phyloP scores from a whole-genome alignment of 2,329 filamentous ascomycete species.

The Monilinia aucupariae region DNA sequence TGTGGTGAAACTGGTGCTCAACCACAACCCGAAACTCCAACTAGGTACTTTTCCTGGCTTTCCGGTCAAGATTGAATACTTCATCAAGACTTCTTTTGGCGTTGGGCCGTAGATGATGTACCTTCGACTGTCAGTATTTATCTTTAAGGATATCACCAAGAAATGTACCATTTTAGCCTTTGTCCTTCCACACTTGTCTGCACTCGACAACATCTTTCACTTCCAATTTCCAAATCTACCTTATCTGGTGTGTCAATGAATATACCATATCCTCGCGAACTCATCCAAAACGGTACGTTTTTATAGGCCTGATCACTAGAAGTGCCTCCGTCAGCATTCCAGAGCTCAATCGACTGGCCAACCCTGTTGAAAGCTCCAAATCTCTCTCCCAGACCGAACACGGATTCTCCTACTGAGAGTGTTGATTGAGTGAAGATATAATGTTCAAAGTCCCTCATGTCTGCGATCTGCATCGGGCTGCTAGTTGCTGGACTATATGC shows the following conservation, averaged over 20 bases:
- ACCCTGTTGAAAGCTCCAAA: conserved; percentile 75
- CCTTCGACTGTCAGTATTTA: conserved; percentile 20
- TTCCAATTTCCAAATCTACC: conserved; percentile 68
- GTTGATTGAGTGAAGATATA: conserved; percentile 54
- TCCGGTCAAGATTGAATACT: conserved; percentile 64
- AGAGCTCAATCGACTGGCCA: conserved; percentile 62
- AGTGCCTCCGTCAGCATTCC: conserved; percentile 60
- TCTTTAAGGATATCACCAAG: background rate
- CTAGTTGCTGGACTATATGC: conserved; percentile 51
- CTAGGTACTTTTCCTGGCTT: conserved; percentile 58
- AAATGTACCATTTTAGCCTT: conserved; percentile 54
- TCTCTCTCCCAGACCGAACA: conserved; percentile 70
- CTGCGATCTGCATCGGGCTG: conserved; percentile 48
- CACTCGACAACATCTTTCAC: conserved; percentile 64
- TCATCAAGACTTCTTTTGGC: conserved; percentile 64
- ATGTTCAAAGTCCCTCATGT: conserved; percentile 49
- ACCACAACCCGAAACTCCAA: conserved; percentile 73
- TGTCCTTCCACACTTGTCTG: conserved; percentile 66
- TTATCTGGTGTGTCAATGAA: conserved; percentile 67
- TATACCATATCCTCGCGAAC: conserved; percentile 68
- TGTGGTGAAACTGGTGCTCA: conserved; percentile 65
- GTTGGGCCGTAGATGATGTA: conserved; percentile 67
- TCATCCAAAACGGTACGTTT: conserved; percentile 65
- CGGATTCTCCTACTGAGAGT: conserved; percentile 55
- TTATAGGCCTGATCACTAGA: conserved; percentile 68